Evolutionary conservation across 192 early-diverging fungal species (phyloP), one percentile per base, ranked within the genome.

Genomic region (Rhizophagus prolifer): DNA sequence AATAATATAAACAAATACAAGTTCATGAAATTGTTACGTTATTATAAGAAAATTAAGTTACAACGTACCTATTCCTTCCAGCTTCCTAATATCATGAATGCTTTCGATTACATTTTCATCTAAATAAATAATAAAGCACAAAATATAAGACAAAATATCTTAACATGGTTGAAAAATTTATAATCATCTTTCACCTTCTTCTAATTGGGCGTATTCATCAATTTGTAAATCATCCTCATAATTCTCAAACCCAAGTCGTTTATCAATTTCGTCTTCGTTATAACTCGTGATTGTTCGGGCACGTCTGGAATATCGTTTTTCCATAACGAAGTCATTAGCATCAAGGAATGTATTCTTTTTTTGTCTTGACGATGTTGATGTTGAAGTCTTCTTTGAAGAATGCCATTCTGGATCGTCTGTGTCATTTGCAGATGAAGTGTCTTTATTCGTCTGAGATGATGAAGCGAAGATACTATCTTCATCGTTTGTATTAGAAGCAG

Each of bases 61-160:
- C 44, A 76, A 72, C 79, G 6, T 79, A 84, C 84, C 81, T 71
- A 66, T 21, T 4, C 44, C 79, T 71, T 79, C 64, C 30, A 68
- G 38, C 31, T 83, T 72, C 46, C 83, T 80, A 60, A 86, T 85
- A 71, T 88, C 84, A 79, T 83, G 80, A n/a, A 90, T 72, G 65
- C 82, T 86, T 54, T 90, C 86, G 64, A 88, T 89, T n/a, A 83
- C 83, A 76, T 90, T 83, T 16, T 81, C 86, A 70, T 91, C 88
- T 28, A 87, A 82, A 34, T 4, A 21, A 34, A 25, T n/a, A 70
- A 23, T 67, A n/a, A 70, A 70, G 36, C 36, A 38, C 7, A 70
- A 21, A 50, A n/a, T 30, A 34, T 58, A 72, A 2, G 4, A 26
- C 9, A 47, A 58, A 25, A 38, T 38, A 5, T 13, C 23, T 38